A percentile compares a stretch with the other conserved stretches of the same genome.
Evolutionary conservation across 352 stramenopile genomes (phyloP).

Genomic region (Pseudoperonospora humuli): DNA sequence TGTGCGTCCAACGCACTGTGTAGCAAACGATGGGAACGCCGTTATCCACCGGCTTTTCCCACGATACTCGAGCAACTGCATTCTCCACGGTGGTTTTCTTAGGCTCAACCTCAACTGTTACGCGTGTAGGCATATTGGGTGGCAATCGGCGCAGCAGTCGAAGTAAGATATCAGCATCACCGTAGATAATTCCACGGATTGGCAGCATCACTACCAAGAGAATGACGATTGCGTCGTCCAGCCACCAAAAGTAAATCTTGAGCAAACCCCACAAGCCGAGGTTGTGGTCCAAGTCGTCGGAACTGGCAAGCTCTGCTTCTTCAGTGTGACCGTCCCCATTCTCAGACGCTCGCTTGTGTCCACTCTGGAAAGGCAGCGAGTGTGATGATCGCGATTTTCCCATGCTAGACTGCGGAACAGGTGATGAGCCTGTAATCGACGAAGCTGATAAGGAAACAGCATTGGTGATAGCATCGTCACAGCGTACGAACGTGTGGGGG

Average conservation of each 20-base stretch:
- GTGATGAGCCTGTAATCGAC: slow-evolving; percentile 4
- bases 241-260: slow-evolving; percentile 76
- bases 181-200: slow-evolving; percentile 78
- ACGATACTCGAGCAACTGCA: slow-evolving; percentile 58
- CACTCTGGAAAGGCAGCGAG: slow-evolving; percentile 19
- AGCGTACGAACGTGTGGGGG: slow-evolving; percentile 47
- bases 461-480: slow-evolving; percentile 22
- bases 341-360: slow-evolving; percentile 3
- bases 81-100: slow-evolving; percentile 48
- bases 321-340: slow-evolving; percentile 5
- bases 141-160: slow-evolving; percentile 57
- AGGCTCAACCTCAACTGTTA: slow-evolving; percentile 56
- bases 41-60: slow-evolving; percentile 73
- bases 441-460: slow-evolving; percentile 3
- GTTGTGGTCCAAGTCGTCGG: slow-evolving; percentile 11
- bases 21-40: slow-evolving; percentile 79
- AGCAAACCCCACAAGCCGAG: slow-evolving; percentile 34
- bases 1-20: slow-evolving; percentile 69
- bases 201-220: slow-evolving; percentile 67
- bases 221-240: slow-evolving; percentile 75
- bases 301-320: slow-evolving; percentile 1
- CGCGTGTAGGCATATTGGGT: slow-evolving; percentile 73
- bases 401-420: slow-evolving; percentile 6
- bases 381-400: slow-evolving; percentile 20
- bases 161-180: slow-evolving; percentile 68